Evolutionary conservation across 2,329 filamentous ascomycete genomes (phyloP), one percentile per base, ranked within the genome.

Genomic region (Eurotiales sp.): DNA sequence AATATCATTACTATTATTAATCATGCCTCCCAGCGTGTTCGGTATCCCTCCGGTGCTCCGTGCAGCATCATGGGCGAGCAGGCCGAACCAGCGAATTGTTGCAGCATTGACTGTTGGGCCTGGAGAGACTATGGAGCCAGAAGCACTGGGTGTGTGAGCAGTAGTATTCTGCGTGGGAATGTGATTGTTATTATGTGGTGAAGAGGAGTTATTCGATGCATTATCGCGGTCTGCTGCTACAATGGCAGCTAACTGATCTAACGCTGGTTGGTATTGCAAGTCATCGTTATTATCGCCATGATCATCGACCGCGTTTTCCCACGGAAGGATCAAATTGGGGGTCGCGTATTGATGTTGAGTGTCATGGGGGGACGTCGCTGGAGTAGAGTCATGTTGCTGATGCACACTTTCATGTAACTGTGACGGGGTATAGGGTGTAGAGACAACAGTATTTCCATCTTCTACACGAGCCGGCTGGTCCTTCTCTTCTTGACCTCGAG

Each of bases 71-170:
- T 53, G 52, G 17, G 56, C 50, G 25, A 58, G 51, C 10, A 61
- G 55, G 14, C 56, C 60, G 30, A 61, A 59, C 54, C 60, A 60
- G 27, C 42, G 34, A 8, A 55, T 53, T 45, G 56, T 58, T n/a
- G 56, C 60, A 52, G 52, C 43, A 11, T 37, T 46, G 17, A 46
- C 32, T 8, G 43, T 46, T 32, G 43, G 43, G 15, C 43, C 43
- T 1, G 43, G 43, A 2, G 43, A 46, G 29, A 30, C 29, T 11
- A 37, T 11, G 12, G 43, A 46, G 12, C 29, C 29, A 5, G 39
- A 41, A 12, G 43, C 19, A 34, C 43, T 37, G 11, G 25, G 29
- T 17, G 43, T 30, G n/a, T 36, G 30, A 14, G 30, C 10, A 25
- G 30, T 25, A 46, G 29, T 25, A 25, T 32, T 32, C 7, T 42